phyloP scores from a whole-genome alignment of 192 early-diverging fungal species.

The Gigaspora rosea region DNA sequence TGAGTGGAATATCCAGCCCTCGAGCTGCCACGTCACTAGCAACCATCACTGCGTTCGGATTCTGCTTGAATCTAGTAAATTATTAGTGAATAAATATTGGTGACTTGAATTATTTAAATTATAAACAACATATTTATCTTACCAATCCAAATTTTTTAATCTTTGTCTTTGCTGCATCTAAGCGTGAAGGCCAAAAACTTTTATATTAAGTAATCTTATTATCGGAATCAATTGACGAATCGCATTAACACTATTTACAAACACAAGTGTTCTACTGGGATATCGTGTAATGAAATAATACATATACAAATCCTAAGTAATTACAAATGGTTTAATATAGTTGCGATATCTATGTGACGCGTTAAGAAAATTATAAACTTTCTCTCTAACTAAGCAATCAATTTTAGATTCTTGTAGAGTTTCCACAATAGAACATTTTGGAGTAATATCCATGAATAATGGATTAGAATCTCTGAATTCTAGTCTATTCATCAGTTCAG shows the following conservation, averaged over 20 bases:
- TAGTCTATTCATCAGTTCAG: slow-evolving; percentile 71
- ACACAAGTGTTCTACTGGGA: slow-evolving; percentile 87
- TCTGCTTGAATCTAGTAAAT: slow-evolving; percentile 64
- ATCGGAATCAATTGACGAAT: slow-evolving; percentile 87
- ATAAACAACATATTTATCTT: neutral
- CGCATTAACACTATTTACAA: slow-evolving; percentile 94
- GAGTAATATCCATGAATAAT: slow-evolving; percentile 72
- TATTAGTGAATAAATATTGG: neutral
- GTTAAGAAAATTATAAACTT: slow-evolving; percentile 35
- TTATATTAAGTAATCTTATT: slow-evolving; percentile 70
- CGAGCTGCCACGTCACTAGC: slow-evolving; percentile 97
- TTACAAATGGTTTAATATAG: neutral
- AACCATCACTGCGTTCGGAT: slow-evolving; percentile 76
- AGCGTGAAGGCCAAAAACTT: slow-evolving; percentile 85
- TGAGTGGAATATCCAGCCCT: slow-evolving; percentile 89
- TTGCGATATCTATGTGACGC: neutral
- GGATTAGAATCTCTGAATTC: slow-evolving; percentile 79
- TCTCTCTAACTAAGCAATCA: slow-evolving; percentile 81
- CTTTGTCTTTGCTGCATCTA: no score
- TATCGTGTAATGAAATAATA: slow-evolving; percentile 89
- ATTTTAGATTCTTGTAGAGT: slow-evolving; percentile 80
- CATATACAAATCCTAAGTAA: slow-evolving; percentile 62
- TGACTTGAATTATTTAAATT: neutral
- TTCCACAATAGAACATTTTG: slow-evolving; percentile 65
- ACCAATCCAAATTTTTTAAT: slow-evolving; percentile 87